These are phyloP conservation scores for Dissophora ornata DNA, from an alignment of 192 early-diverging fungal species.

Conservation along the genomic window DNA sequence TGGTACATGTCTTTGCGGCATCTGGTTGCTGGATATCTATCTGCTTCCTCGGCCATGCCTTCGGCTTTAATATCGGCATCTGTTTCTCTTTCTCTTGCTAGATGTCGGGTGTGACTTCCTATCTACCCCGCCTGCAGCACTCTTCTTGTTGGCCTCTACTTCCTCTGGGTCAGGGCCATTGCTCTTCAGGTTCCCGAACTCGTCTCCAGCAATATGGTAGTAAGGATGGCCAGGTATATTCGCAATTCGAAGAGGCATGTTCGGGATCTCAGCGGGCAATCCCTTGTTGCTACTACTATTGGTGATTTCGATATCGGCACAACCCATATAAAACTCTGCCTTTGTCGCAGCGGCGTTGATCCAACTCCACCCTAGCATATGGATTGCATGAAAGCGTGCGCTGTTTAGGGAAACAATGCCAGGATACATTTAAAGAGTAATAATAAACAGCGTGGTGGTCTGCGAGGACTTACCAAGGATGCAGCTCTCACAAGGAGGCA, in stretches of 20 bases:
- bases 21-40: no score
- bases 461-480: constrained; percentile 36
- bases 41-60: no score
- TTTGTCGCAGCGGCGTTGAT: constrained; percentile 76
- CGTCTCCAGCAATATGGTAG: constrained; percentile 30
- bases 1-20: no score
- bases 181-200: constrained; percentile 35
- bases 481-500: constrained; percentile 52
- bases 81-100: constrained; percentile 8
- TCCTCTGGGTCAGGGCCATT: constrained; percentile 23
- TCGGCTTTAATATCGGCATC: no score
- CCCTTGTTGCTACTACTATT: constrained; percentile 39
- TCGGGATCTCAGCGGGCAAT: constrained; percentile 48
- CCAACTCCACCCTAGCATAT: constrained; percentile 69
- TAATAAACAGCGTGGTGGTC: background rate
- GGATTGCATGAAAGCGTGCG: no score
- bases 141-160: constrained; percentile 20
- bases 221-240: constrained; percentile 45
- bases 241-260: constrained; percentile 19
- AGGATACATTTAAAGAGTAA: no score
- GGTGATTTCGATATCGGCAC: constrained; percentile 75
- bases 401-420: no score
- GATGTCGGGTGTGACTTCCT: background rate
- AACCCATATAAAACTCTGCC: constrained; percentile 79
- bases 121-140: constrained; percentile 24